Evolutionary conservation across 1,139 yeast species (phyloP), one percentile per base, ranked within the genome.

Genomic region (Geotrichum phurueaensis): DNA sequence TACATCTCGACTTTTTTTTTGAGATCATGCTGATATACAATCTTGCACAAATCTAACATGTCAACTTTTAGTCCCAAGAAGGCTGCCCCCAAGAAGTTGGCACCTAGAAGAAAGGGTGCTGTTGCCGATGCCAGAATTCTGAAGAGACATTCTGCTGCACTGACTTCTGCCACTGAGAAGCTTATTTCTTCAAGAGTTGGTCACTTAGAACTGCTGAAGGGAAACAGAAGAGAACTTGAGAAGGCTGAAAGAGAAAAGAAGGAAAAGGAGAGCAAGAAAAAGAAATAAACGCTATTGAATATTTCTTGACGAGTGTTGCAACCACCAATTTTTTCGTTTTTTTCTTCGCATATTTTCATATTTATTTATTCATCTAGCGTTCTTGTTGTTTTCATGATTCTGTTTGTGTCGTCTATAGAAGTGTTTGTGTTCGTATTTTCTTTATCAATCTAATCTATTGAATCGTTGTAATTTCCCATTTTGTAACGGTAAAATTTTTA

Each of bases 131-230:
- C 75, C 10, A 75, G 77, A 62, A 76, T 88, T 65, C 78, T 85
- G 61, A 87, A 87, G 70, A 73, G 83, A 64, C 92, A 85, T 69
- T 81, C 83, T 61, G 84, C 86, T 3, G 86, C 89, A 27, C 80
- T 89, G 66, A 82, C 87, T 60, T 75, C 81, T 1, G 80, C 85
- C 22, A 92, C 98, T 1, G 99, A 94, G 75, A 89, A 84, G 75
- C 79, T 90, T 65, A 84, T 92, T 67, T 86, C 97, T 2, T 81
- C 95, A 60, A 83, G 94, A 73, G 97, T 92, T 3, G 99, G 99
- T n/a, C 98, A 94, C 75, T 80, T 94, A 69, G 99, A 94, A 75
- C 73, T 94, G 57, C 78, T 94, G 65, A 90, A 89, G 73, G 99
- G 98, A 15, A 86, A 95, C n/a, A 85, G 97, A 78, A 83, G 96